Percentiles rank a stretch among this genome's conserved stretches.
Evolutionary conservation across 768 basidiomycete species (phyloP).

Genomic region (Cystobasidium tubakii): DNA sequence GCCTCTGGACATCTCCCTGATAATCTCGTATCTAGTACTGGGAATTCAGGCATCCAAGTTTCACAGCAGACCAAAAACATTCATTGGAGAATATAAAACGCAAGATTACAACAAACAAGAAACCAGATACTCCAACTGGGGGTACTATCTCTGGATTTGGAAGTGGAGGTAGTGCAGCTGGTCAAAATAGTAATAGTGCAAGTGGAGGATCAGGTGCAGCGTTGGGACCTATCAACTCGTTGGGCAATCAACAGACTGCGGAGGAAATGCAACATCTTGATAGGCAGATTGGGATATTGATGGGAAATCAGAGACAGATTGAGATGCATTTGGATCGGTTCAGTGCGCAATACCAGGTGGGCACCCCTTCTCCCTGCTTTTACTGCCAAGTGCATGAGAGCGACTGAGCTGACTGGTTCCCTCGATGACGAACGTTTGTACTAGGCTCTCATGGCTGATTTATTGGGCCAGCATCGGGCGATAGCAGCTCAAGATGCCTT

Average conservation of each 20-base stretch:
- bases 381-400: neutral
- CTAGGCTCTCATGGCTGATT: conserved; percentile 63
- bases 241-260: neutral
- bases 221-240: neutral
- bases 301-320: conserved; percentile 26
- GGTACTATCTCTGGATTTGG: neutral
- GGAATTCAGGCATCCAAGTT: conserved; percentile 56
- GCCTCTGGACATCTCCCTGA: neutral
- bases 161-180: neutral
- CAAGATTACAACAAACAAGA: conserved; percentile 39
- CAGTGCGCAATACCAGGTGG: conserved; percentile 29
- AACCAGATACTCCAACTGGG: conserved; percentile 19
- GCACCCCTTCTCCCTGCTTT: neutral
- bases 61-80: conserved; percentile 57
- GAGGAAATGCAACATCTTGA: neutral
- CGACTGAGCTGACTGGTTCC: neutral
- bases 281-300: conserved; percentile 1
- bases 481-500: conserved; percentile 78
- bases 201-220: neutral
- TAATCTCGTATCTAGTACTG: conserved; percentile 44
- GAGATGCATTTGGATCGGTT: conserved; percentile 24
- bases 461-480: conserved; percentile 66
- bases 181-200: neutral
- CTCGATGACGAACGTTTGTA: conserved; percentile 49
- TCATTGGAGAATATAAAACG: conserved; percentile 58